Evolutionary conservation across 345 rosid species (phyloP), one percentile per base, ranked within the genome.

Genomic region (Zanthoxylum bungeanum): DNA sequence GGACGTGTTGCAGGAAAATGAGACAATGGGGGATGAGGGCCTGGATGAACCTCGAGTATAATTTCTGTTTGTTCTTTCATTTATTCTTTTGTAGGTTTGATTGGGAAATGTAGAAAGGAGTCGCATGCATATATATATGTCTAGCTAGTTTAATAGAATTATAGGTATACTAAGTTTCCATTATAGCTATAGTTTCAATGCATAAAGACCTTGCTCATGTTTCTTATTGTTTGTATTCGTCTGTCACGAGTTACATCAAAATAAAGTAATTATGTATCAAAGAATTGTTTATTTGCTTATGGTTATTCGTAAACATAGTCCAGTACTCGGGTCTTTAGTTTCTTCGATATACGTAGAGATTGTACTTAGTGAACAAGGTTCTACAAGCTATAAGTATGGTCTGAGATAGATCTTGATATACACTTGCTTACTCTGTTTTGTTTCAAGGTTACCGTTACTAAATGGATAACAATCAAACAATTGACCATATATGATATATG

Each of bases 1-100:
- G 85, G 88, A 76, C 82, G 81, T 93, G 98, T 71, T 93, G 61
- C 89, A 86, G 24, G 90, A 92, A 63, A 84, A 79, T 44, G 92
- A 87, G 24, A 37, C 66, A 7, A 64, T 77, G 79, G 87, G 69
- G 2, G 93, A 86, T 0, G 90, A 85, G 76, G 85, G 64, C 64
- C 25, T 80, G 31, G 82, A 82, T 51, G 82, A 84, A 72, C 85
- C 91, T 33, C 88, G 77, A 78, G 36, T 71, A 31, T 27, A 39
- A 37, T 46, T 30, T n/a, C 62, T 53, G 3, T 68, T 30, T 16
- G 9, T 61, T 42, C 22, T 77, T 73, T 83, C 77, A 66, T 80
- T 75, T 76, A 70, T 79, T 79, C 77, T 75, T 82, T 82, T 76
- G 64, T 71, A 85, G 78, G 67, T 47, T 66, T 49, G 81, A 72